Evolutionary conservation across 148 eudicot species (phyloP).

Genomic region (Rhododendron vialii): DNA sequence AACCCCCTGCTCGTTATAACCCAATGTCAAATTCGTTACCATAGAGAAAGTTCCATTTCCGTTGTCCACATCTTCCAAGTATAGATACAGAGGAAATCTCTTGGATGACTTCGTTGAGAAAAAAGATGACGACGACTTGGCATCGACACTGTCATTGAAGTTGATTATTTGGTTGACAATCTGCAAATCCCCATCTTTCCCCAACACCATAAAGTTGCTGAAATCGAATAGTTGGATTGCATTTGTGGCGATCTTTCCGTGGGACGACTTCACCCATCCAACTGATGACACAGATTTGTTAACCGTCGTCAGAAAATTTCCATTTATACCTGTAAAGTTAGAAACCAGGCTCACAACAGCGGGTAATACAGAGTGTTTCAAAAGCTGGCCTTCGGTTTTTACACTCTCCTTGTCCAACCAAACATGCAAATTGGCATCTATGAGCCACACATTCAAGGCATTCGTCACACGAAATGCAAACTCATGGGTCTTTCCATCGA

Average conservation of each 20-base stretch:
- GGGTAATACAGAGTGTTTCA: constrained; percentile 21
- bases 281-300: constrained; percentile 38
- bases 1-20: constrained; percentile 39
- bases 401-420: constrained; percentile 65
- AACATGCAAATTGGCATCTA: constrained; percentile 86
- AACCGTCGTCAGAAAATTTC: constrained; percentile 42
- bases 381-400: constrained; percentile 44
- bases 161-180: constrained; percentile 55
- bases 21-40: constrained; percentile 44
- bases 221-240: constrained; percentile 43
- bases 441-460: constrained; percentile 75
- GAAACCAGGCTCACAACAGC: constrained; percentile 17
- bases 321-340: constrained; percentile 54
- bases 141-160: constrained; percentile 41
- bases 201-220: constrained; percentile 48
- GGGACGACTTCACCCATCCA: constrained; percentile 70
- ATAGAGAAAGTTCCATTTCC: constrained; percentile 25
- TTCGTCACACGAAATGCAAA: constrained; percentile 67
- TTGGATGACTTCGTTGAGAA: constrained; percentile 26
- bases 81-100: constrained; percentile 48
- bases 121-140: constrained; percentile 15
- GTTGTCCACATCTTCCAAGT: constrained; percentile 34
- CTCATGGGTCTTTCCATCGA: constrained; percentile 62
- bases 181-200: constrained; percentile 51
- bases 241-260: constrained; percentile 47